Conservation (phyloP, 2,329 filamentous ascomycete genomes). For the Botrytis aclada region DNA sequence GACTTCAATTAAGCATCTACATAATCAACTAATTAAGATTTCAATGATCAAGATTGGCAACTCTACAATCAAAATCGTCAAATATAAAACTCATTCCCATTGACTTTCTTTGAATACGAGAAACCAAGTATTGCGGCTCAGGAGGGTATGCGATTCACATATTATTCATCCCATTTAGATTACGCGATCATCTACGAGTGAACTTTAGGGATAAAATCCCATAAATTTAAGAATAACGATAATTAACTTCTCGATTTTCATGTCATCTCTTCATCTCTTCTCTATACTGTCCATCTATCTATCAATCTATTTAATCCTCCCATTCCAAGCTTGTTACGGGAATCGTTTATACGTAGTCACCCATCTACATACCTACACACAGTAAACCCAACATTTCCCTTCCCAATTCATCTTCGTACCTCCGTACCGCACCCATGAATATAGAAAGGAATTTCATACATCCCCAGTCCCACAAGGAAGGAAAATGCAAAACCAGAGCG, state of each 20-base stretch:
- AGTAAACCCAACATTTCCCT: neutral
- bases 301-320: too few relatives aligned
- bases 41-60: neutral
- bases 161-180: neutral
- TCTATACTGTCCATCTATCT: too few relatives aligned
- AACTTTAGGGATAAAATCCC: neutral
- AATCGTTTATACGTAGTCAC: neutral
- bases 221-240: neutral
- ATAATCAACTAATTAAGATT: neutral
- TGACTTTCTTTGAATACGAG: neutral
- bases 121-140: neutral
- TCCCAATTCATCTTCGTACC: neutral
- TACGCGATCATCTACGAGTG: neutral
- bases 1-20: neutral
- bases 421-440: neutral
- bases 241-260: neutral
- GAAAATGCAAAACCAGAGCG: accelerated
- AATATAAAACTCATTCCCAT: neutral
- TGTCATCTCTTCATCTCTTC: neutral
- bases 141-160: neutral
- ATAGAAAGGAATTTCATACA: neutral
- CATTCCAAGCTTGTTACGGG: neutral
- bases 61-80: neutral
- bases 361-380: neutral
- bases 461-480: accelerated